Percentiles rank a stretch among this genome's conserved stretches.
These are phyloP conservation scores for Leucaena leucocephala DNA, from an alignment of 306 rosid species.

Conservation along the genomic window DNA sequence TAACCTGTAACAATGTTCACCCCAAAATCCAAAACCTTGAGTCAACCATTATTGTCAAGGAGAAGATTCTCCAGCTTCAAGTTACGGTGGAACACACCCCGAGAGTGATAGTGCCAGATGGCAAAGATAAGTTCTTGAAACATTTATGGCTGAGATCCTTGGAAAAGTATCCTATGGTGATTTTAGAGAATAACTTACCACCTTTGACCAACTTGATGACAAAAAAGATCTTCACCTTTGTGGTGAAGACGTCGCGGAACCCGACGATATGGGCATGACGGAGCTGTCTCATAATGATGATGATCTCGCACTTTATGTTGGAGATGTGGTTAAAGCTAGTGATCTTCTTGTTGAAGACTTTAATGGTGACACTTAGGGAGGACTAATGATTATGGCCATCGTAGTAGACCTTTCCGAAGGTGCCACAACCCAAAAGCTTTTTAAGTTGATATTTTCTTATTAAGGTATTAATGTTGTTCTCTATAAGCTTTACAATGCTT, in stretches of 20 bases:
- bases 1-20: slow-evolving; percentile 64
- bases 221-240: slow-evolving; percentile 69
- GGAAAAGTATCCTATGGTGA: slow-evolving; percentile 51
- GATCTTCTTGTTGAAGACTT: slow-evolving; percentile 64
- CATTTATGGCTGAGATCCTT: slow-evolving; percentile 55
- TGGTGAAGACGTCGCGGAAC: slow-evolving; percentile 70
- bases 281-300: slow-evolving; percentile 70
- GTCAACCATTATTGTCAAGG: slow-evolving; percentile 52
- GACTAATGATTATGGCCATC: slow-evolving; percentile 53
- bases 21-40: slow-evolving; percentile 77
- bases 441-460: slow-evolving; percentile 73
- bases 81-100: slow-evolving; percentile 36
- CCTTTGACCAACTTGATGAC: slow-evolving; percentile 69
- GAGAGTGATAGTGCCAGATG: slow-evolving; percentile 68
- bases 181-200: slow-evolving; percentile 61
- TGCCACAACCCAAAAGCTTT: slow-evolving; percentile 72
- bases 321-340: slow-evolving; percentile 29
- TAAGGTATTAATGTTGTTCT: slow-evolving; percentile 16
- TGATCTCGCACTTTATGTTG: slow-evolving; percentile 69
- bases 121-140: slow-evolving; percentile 74
- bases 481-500: background rate
- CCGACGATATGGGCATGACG: slow-evolving; percentile 64
- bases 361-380: slow-evolving; percentile 68
- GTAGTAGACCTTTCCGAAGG: slow-evolving; percentile 80
- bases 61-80: slow-evolving; percentile 73